phyloP scores from a whole-genome alignment of 192 early-diverging fungal genomes.

The Podila horticola region DNA sequence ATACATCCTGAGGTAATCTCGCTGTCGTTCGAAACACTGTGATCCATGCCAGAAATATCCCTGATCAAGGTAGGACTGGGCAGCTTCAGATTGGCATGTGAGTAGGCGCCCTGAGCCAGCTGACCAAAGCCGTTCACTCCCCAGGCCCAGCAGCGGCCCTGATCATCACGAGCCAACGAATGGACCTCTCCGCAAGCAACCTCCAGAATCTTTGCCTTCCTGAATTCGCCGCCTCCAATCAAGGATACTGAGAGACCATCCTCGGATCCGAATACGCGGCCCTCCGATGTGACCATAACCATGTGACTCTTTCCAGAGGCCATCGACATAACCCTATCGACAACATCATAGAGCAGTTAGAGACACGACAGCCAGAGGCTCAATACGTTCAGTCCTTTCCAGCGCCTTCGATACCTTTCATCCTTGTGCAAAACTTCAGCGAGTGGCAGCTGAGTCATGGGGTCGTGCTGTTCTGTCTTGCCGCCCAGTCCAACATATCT shows the following conservation, averaged over 20 bases:
- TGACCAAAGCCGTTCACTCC: constrained; percentile 52
- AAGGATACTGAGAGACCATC: constrained; percentile 41
- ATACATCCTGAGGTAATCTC: constrained; percentile 19
- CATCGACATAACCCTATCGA: constrained; percentile 38
- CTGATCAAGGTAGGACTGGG: constrained; percentile 39
- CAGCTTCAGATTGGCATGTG: constrained; percentile 33
- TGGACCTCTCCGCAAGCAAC: constrained; percentile 54
- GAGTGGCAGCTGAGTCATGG: constrained; percentile 35
- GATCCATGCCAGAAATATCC: constrained; percentile 28
- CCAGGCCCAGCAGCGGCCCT: constrained; percentile 51
- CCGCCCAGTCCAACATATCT: constrained; percentile 42
- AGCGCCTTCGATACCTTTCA: constrained; percentile 10
- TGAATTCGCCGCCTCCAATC: constrained; percentile 29
- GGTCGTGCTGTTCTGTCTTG: constrained; percentile 12
- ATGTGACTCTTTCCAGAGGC: constrained; percentile 54
- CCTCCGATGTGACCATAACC: constrained; percentile 51
- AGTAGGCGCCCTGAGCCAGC: constrained; percentile 52
- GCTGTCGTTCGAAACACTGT: neutral
- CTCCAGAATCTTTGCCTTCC: constrained; percentile 29
- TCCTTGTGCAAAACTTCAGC: constrained; percentile 22
- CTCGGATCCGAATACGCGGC: constrained; percentile 49
- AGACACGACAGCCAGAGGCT: neutral
- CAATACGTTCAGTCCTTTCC: neutral
- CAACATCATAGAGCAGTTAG: neutral
- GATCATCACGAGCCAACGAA: constrained; percentile 45